Evolutionary conservation across 2,329 filamentous ascomycete species (phyloP), one percentile per base, ranked within the genome.

Genomic region (Coleophoma eucalyptorum): DNA sequence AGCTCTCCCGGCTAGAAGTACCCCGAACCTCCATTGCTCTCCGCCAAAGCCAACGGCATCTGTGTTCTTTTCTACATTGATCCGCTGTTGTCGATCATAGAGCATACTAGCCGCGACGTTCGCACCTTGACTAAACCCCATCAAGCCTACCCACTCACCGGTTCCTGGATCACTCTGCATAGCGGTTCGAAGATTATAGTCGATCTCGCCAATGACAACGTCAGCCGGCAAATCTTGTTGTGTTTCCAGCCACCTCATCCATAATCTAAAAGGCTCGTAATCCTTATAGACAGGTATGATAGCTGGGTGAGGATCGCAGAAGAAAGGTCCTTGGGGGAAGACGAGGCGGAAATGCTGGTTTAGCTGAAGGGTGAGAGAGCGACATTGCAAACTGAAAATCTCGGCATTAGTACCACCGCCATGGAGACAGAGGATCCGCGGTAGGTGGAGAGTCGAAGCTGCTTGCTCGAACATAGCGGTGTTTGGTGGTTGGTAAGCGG

Each of bases 301-400:
- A 56, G 80, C 84, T 0, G 81, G 75, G 38, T 86, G 83, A 1
- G 86, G 71, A 3, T 73, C 65, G 56, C 81, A 85, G 50, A 76
- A 72, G 65, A 84, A 88, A 1, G 87, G 87, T 0, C 75, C 88
- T 58, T 91, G 81, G 56, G 80, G 82, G 69, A 87, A 93, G 62
- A 87, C 82, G 56, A 91, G 77, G 38, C 88, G 83, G 66, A 90
- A 90, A 43, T 76, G 68, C 6, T 75, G 66, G 40, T 18, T 46
- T 16, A 55, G 50, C 33, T 55, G 43, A 33, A 40, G 42, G 49
- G 51, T 42, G 19, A 54, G 33, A 37, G 72, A 72, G 55, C 88
- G 86, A 65, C 19, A 45, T 16, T 45, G 43, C 21, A 19, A 15
- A 4, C 21, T 19, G n/a, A 45, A 45, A 7, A 45, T 45, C 19